These are phyloP conservation scores for Mrakia blollopis DNA, from an alignment of 768 basidiomycete genomes.

Conservation along the genomic window DNA sequence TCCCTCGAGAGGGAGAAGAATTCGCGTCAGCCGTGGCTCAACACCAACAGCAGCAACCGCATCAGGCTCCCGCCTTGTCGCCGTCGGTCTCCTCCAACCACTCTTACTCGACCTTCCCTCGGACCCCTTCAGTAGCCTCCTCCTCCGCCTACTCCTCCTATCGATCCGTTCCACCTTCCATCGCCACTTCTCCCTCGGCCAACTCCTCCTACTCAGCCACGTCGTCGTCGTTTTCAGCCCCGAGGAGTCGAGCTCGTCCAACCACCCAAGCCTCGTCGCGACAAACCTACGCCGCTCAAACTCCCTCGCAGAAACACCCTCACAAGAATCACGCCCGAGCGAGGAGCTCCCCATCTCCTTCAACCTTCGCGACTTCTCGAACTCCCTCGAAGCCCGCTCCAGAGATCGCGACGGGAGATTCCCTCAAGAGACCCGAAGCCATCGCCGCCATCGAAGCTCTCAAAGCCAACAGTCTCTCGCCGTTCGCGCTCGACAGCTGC, in stretches of 20 bases:
- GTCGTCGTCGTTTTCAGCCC: background rate
- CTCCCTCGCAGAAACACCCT: constrained; percentile 7
- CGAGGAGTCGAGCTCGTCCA: background rate
- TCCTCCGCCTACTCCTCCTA: background rate
- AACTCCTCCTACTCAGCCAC: constrained; percentile 13
- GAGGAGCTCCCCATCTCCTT: constrained; percentile 5
- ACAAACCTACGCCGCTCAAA: background rate
- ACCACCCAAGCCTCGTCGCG: background rate
- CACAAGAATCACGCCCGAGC: constrained; percentile 5
- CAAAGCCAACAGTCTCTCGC: background rate
- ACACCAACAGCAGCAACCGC: background rate
- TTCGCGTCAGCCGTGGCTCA: background rate
- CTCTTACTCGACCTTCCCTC: background rate
- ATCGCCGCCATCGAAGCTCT: background rate
- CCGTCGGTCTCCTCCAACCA: constrained; percentile 8
- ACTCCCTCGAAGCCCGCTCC: background rate
- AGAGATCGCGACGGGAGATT: constrained; percentile 7
- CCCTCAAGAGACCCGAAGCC: constrained; percentile 3
- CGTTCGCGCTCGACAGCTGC: background rate
- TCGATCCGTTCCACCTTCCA: background rate
- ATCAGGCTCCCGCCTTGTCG: background rate
- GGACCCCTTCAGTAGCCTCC: background rate
- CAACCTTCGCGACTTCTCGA: background rate
- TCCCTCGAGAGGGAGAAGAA: background rate
- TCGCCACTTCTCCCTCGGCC: background rate